Evolutionary conservation across 1,284 basidiomycete species (phyloP).

Genomic region (Puccinia triticina): DNA sequence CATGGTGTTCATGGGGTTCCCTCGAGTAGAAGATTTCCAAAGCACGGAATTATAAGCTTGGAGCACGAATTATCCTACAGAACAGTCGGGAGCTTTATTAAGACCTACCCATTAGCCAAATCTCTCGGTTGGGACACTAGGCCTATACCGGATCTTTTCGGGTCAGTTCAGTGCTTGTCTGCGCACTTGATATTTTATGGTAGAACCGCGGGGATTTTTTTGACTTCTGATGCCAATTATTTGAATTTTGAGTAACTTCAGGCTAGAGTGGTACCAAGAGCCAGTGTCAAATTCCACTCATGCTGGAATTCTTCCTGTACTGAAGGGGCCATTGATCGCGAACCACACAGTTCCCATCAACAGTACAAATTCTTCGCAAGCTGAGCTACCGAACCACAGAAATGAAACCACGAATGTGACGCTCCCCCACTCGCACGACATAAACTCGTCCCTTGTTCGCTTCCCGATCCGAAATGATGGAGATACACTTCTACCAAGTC

Average conservation of each 20-base stretch:
- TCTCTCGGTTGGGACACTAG: slow-evolving; percentile 70
- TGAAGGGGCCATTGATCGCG: background rate
- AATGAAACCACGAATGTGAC: background rate
- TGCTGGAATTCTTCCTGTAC: slow-evolving; percentile 6
- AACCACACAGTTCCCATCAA: slow-evolving; percentile 1
- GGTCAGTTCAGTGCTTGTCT: slow-evolving; percentile 20
- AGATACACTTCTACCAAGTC: background rate
- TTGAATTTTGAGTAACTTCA: background rate
- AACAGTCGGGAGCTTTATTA: slow-evolving; percentile 72
- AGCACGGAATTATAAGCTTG: slow-evolving; percentile 75
- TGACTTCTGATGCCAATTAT: background rate
- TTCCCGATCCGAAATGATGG: background rate
- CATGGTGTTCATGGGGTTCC: slow-evolving; percentile 1
- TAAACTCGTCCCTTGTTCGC: background rate
- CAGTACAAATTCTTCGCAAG: background rate
- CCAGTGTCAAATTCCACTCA: background rate
- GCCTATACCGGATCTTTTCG: slow-evolving; percentile 59
- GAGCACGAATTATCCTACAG: slow-evolving; percentile 76
- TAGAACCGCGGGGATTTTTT: background rate
- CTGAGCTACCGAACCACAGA: background rate
- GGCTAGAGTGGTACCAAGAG: slow-evolving; percentile 8
- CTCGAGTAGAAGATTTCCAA: slow-evolving; percentile 61
- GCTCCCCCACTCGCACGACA: background rate
- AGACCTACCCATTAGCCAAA: slow-evolving; percentile 69
- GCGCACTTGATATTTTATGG: background rate